Base-by-base conservation (phyloP, 2,329 filamentous ascomycete species). In the Aspergillus tanneri region DNA sequence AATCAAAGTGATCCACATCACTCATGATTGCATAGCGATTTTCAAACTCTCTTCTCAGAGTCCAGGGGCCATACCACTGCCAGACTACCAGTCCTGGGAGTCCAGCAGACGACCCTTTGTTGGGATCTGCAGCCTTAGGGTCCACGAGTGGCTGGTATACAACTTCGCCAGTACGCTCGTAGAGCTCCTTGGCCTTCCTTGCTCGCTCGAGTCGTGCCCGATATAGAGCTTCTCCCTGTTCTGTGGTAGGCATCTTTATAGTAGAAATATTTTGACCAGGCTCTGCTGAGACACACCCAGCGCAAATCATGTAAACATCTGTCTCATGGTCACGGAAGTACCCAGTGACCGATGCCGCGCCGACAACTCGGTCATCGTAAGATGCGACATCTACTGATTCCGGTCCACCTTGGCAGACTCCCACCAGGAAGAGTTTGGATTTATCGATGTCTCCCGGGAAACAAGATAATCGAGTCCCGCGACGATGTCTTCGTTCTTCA, bases 11-110 rank as follows among this genome's bases (percentile, higher is more conserved):
- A 19, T 65, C 62, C 23, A 64, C n/a, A n/a, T 65, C 61, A 27
- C 62, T 65, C 61, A 64, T 64, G 9, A 63, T 55, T 8, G 62
- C 61, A 40, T 64, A 65, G 32, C 58, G 62, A 49, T 63, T 65
- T 34, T 65, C 62, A 40, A 63, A 65, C n/a, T n/a, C n/a, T 21
- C 45, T 50, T 48, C 60, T 59, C 43, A 65, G 43, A 6, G 59
- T 65, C 62, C 61, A 65, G 6, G 58, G 61, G 2, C 62, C 62
- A 48, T 65, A 65, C 61, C 58, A 64, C 2, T 60, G 54, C 61
- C 60, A 64, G n/a, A 59, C 53, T 4, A 62, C 54, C 8, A 61
- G 62, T 12, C 62, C 61, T 0, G 61, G 61, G 41, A 64, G 58
- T 18, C 61, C 62, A 24, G 61, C 62, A 23, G 59, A 42, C 10